These are phyloP conservation scores for Eutrema yunnanense DNA, from an alignment of 345 rosid species.

Conservation along the genomic window DNA sequence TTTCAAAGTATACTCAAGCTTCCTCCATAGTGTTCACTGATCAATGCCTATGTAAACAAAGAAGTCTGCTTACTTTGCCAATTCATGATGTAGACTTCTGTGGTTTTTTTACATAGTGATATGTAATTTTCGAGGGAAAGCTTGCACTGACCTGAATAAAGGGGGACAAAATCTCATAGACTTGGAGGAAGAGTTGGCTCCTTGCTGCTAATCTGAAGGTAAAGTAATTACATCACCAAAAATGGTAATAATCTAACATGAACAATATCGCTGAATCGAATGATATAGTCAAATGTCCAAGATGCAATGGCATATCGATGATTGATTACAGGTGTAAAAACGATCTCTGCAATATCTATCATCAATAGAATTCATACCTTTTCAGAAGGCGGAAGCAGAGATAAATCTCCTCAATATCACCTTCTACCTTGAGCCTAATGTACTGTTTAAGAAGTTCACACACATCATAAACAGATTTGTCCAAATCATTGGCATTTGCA, in stretches of 20 bases:
- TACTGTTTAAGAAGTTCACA: slow-evolving; percentile 66
- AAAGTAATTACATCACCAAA: background rate
- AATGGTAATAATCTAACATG: background rate
- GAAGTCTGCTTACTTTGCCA: background rate
- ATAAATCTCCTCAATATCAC: slow-evolving; percentile 77
- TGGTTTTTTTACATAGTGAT: background rate
- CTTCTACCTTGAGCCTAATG: slow-evolving; percentile 55
- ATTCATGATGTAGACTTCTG: background rate
- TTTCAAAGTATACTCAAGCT: slow-evolving; percentile 34
- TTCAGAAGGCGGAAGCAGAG: slow-evolving; percentile 62
- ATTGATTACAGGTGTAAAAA: background rate
- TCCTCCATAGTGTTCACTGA: slow-evolving; percentile 74
- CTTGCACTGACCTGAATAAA: slow-evolving; percentile 54
- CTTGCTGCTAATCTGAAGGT: slow-evolving; percentile 48
- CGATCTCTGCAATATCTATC: background rate
- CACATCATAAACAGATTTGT: slow-evolving; percentile 41
- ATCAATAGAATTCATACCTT: slow-evolving; percentile 42
- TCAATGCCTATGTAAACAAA: slow-evolving; percentile 40
- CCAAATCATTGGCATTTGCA: slow-evolving; percentile 36
- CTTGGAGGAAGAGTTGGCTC: slow-evolving; percentile 44
- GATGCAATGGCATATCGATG: background rate
- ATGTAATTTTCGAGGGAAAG: background rate
- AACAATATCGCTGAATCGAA: background rate
- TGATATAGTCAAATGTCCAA: background rate
- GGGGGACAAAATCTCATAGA: slow-evolving; percentile 43